Conservation (phyloP, 2,329 filamentous ascomycete genomes). For the Fusarium pininemorale region DNA sequence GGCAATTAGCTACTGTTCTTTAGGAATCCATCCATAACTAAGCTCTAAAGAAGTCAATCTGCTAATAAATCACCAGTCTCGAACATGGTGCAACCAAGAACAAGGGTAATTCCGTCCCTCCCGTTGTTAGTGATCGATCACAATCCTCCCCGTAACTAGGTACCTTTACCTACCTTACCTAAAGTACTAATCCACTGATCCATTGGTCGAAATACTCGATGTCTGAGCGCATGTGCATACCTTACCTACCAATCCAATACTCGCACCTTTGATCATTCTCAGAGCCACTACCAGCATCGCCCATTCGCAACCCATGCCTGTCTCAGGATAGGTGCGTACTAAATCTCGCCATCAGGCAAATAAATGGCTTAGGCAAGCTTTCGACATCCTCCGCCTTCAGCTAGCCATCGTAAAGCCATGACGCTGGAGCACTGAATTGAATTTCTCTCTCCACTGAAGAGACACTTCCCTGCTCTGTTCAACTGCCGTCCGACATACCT, state of each 20-base stretch:
- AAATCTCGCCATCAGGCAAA: background rate
- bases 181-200: background rate
- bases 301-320: background rate
- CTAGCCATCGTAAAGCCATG: constrained; percentile 5
- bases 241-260: background rate
- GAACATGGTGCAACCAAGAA: background rate
- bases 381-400: constrained; percentile 11
- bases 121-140: background rate
- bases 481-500: constrained; percentile 24
- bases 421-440: constrained; percentile 5
- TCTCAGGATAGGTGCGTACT: background rate
- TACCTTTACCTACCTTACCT: too few species aligned
- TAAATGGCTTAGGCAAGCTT: constrained; percentile 17
- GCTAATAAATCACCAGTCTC: background rate
- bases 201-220: background rate
- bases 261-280: background rate
- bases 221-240: background rate
- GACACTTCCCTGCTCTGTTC: constrained; percentile 8
- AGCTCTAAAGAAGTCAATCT: background rate
- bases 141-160: background rate
- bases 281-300: background rate
- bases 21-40: background rate
- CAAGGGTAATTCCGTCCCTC: constrained; percentile 19
- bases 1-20: background rate
- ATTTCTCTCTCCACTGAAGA: constrained; percentile 12